Evolutionary conservation across 75 land plant genomes (phyloP).

Genomic region (Selaginella moellendorffii): DNA sequence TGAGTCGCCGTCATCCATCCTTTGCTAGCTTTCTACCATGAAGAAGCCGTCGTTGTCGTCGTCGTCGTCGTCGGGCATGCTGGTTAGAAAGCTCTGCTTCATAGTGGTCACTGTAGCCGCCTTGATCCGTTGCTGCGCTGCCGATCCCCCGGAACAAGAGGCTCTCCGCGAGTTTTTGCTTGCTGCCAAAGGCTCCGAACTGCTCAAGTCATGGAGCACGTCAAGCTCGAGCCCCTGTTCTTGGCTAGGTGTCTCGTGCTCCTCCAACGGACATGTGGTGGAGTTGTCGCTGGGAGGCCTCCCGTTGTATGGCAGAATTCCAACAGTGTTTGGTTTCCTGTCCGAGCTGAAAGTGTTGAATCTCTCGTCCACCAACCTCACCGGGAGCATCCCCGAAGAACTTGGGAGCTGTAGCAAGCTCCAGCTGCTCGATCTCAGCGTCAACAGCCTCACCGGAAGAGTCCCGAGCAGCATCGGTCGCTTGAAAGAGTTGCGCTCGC

Average conservation of each 20-base stretch:
- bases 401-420: constrained; percentile 21
- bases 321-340: background rate
- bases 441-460: background rate
- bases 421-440: background rate
- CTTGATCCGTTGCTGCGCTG: too few species aligned
- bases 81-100: too few species aligned
- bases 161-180: background rate
- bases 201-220: background rate
- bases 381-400: constrained; percentile 34
- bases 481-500: constrained; percentile 28
- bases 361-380: constrained; percentile 39
- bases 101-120: too few species aligned
- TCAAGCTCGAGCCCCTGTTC: background rate
- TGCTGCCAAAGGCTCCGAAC: background rate
- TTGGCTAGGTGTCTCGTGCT: background rate
- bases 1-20: too few species aligned
- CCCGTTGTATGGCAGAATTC: background rate
- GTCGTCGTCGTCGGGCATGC: too few species aligned
- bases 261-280: background rate
- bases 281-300: background rate
- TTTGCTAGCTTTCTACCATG: too few species aligned
- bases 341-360: background rate
- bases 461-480: constrained; percentile 8
- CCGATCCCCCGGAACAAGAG: background rate
- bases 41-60: too few species aligned